phyloP scores from a whole-genome alignment of 371 early-diverging fungal species.

The Parasitella parasitica region DNA sequence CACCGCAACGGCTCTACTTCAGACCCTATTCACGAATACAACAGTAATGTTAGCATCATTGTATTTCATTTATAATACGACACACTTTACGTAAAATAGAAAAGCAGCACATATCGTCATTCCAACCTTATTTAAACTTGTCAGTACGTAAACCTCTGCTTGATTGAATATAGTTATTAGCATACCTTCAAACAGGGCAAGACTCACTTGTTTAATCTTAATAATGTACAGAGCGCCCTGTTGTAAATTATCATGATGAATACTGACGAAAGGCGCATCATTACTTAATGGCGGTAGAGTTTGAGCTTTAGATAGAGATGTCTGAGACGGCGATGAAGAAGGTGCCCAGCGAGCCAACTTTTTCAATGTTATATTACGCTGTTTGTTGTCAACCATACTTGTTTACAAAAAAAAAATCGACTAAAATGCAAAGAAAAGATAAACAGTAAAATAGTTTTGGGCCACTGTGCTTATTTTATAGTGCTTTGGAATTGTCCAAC shows the following conservation, averaged over 20 bases:
- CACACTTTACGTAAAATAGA: conserved; percentile 37
- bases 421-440: no score
- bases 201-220: conserved; percentile 38
- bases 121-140: conserved; percentile 30
- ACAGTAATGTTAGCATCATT: neutral
- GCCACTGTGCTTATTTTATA: no score
- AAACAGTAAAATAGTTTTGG: neutral
- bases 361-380: conserved; percentile 15
- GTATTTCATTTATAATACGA: neutral
- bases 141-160: neutral
- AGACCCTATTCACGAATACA: conserved; percentile 21
- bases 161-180: neutral
- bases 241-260: conserved; percentile 41
- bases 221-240: conserved; percentile 45
- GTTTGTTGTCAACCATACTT: conserved; percentile 17
- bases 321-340: neutral
- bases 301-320: neutral
- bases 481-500: no score
- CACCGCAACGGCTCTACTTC: conserved; percentile 43
- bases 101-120: conserved; percentile 53
- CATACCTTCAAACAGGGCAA: conserved; percentile 49
- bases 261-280: conserved; percentile 20
- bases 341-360: conserved; percentile 29
- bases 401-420: neutral
- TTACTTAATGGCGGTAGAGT: conserved; percentile 6